These are phyloP conservation scores for Trichocomaceae sp. DNA, from an alignment of 2,329 filamentous ascomycete species.

Conservation along the genomic window DNA sequence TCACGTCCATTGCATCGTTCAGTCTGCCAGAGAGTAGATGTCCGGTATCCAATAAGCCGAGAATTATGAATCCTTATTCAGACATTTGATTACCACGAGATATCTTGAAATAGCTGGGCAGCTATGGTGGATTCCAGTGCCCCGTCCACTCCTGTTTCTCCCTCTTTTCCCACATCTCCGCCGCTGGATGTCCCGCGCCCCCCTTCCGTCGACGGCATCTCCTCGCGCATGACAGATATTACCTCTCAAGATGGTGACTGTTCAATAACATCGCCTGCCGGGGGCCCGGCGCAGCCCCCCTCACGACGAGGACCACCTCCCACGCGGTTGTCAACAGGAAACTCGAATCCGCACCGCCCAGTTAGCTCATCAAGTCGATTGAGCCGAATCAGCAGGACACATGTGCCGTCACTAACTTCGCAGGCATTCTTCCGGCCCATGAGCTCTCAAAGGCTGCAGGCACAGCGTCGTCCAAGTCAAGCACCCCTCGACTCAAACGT, in stretches of 20 bases:
- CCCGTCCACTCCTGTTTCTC: slow-evolving; percentile 9
- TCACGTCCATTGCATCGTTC: neutral
- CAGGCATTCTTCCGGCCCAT: slow-evolving; percentile 93
- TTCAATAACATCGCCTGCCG: slow-evolving; percentile 18
- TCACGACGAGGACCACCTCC: slow-evolving; percentile 49
- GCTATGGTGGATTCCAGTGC: slow-evolving; percentile 12
- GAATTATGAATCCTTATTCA: slow-evolving; percentile 3
- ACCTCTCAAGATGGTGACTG: slow-evolving; percentile 48
- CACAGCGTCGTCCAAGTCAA: slow-evolving; percentile 61
- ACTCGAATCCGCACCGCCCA: slow-evolving; percentile 46
- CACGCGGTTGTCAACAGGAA: slow-evolving; percentile 31
- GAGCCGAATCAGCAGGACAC: slow-evolving; percentile 70
- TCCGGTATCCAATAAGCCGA: neutral
- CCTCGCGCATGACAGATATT: slow-evolving; percentile 64
- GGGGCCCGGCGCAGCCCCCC: slow-evolving; percentile 49
- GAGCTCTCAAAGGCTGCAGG: slow-evolving; percentile 91
- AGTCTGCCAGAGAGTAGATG: too few species aligned
- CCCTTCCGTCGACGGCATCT: slow-evolving; percentile 47
- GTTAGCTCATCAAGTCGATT: slow-evolving; percentile 40
- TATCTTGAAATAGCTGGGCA: neutral
- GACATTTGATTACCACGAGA: slow-evolving; percentile 2
- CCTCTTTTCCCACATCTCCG: slow-evolving; percentile 14
- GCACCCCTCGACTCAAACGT: slow-evolving; percentile 37
- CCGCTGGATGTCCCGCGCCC: slow-evolving; percentile 48
- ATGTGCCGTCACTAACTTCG: slow-evolving; percentile 82